A percentile compares a stretch with the other conserved stretches of the same genome.
phyloP scores from a whole-genome alignment of 2,329 filamentous ascomycete species.

The Fusarium papillatum region DNA sequence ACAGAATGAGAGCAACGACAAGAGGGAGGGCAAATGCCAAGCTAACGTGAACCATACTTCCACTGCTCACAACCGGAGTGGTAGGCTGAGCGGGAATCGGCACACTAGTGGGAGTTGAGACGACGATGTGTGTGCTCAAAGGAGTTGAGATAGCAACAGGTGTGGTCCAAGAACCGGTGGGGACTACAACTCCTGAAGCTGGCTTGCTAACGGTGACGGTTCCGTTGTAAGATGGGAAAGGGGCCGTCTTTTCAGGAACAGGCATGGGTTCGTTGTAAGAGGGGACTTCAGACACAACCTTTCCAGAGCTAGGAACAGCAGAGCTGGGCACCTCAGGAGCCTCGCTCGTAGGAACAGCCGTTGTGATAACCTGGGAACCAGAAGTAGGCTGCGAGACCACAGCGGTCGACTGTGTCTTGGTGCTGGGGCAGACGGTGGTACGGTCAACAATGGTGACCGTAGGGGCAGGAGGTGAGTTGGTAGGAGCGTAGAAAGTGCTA shows the following conservation, averaged over 20 bases:
- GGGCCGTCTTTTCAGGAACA: conserved; percentile 14
- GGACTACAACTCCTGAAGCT: conserved; percentile 14
- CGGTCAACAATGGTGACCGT: conserved; percentile 39
- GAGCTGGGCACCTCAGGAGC: not conserved
- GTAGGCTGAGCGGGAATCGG: conserved; percentile 4
- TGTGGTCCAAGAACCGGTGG: conserved; percentile 14
- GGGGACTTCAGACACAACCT: conserved; percentile 14
- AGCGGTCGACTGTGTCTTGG: conserved; percentile 11
- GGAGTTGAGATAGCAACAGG: conserved; percentile 14
- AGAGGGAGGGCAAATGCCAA: conserved; percentile 29
- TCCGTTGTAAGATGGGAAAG: conserved; percentile 31
- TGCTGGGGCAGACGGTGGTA: conserved; percentile 32
- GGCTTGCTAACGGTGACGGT: conserved; percentile 18
- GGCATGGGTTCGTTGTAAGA: conserved; percentile 13
- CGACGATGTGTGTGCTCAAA: not conserved
- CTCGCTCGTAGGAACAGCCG: conserved; percentile 4
- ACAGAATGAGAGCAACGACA: conserved; percentile 29
- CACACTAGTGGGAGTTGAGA: conserved; percentile 4
- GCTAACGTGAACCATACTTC: conserved; percentile 19
- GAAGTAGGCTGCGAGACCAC: conserved; percentile 3
- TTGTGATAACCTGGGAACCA: conserved; percentile 16
- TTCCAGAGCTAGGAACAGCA: not conserved
- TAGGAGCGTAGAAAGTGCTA: conserved; percentile 42
- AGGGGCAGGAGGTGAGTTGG: conserved; percentile 28
- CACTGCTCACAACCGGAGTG: conserved; percentile 24